phyloP scores from a whole-genome alignment of 2,329 filamentous ascomycete species.

The Sphaceloma murrayae region DNA sequence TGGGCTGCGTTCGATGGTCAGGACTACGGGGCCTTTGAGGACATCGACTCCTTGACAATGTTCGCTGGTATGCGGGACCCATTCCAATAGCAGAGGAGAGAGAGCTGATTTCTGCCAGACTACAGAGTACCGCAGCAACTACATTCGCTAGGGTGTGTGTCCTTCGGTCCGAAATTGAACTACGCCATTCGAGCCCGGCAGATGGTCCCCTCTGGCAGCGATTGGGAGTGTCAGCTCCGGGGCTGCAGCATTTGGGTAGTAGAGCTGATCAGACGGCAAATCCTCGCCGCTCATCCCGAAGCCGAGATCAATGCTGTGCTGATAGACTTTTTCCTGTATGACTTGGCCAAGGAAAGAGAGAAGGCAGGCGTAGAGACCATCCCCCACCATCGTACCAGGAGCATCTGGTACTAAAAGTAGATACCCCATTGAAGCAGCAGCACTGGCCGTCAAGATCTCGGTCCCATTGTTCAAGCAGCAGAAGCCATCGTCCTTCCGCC shows the following conservation, averaged over 20 bases:
- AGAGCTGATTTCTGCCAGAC: slow-evolving; percentile 41
- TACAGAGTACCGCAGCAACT: slow-evolving; percentile 95
- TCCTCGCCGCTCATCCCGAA: slow-evolving; percentile 61
- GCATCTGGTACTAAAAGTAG: slow-evolving; percentile 75
- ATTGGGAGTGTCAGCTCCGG: slow-evolving; percentile 79
- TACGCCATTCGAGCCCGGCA: slow-evolving; percentile 56
- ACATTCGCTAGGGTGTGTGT: slow-evolving; percentile 68
- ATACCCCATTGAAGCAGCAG: slow-evolving; percentile 1
- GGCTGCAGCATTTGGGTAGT: slow-evolving; percentile 96
- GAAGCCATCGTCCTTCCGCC: background rate
- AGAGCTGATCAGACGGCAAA: slow-evolving; percentile 76
- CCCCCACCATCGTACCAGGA: slow-evolving; percentile 81
- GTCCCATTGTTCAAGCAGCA: background rate
- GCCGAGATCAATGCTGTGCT: slow-evolving; percentile 72
- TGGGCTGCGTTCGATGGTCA: slow-evolving; percentile 92
- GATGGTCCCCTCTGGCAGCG: slow-evolving; percentile 59
- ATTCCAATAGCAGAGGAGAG: background rate
- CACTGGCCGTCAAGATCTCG: background rate
- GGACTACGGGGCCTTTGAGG: slow-evolving; percentile 68
- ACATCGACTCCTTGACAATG: slow-evolving; percentile 95
- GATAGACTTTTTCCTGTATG: slow-evolving; percentile 96
- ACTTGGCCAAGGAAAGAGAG: slow-evolving; percentile 82
- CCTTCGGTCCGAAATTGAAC: slow-evolving; percentile 73
- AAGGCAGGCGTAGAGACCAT: slow-evolving; percentile 42
- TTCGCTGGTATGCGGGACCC: slow-evolving; percentile 55